Conservation (phyloP, 2,329 filamentous ascomycete species). For the Alternaria consortialis region DNA sequence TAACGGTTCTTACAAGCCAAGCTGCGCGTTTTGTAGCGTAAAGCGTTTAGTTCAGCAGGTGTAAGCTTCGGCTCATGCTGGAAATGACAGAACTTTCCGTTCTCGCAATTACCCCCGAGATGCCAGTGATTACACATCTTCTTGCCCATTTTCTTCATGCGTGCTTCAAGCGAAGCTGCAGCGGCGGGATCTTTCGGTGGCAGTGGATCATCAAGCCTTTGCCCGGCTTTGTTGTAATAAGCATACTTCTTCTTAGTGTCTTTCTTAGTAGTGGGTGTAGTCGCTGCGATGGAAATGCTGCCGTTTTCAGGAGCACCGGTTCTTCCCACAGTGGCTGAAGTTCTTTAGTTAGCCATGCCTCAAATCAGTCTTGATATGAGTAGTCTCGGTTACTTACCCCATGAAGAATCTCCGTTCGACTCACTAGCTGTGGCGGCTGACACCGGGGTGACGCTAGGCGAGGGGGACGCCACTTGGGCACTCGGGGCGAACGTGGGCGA, state of each 20-base stretch:
- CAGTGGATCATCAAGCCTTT: conserved; percentile 55
- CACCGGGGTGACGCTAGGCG: conserved; percentile 33
- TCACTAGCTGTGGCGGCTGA: conserved; percentile 22
- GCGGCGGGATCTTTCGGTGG: conserved; percentile 40
- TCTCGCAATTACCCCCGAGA: conserved; percentile 50
- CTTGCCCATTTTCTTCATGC: conserved; percentile 41
- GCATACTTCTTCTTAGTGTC: conserved; percentile 48
- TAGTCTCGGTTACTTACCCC: conserved; percentile 20
- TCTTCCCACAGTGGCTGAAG: conserved; percentile 56
- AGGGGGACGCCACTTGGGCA: conserved; percentile 19
- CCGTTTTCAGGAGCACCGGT: conserved; percentile 36
- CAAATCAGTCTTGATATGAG: not conserved
- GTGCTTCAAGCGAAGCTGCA: conserved; percentile 36
- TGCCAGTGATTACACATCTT: conserved; percentile 51
- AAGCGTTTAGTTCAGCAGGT: conserved; percentile 49
- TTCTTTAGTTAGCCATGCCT: conserved; percentile 25
- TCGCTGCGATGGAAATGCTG: conserved; percentile 51
- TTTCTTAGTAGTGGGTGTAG: conserved; percentile 20
- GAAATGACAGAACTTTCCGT: conserved; percentile 55
- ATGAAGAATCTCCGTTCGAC: conserved; percentile 29
- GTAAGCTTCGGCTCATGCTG: conserved; percentile 53
- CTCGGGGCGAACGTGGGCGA: conserved; percentile 25
- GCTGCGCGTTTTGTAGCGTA: conserved; percentile 55
- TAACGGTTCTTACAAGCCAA: conserved; percentile 50
- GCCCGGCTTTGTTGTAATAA: conserved; percentile 54